A percentile compares a stretch with the other conserved stretches of the same genome.
Evolutionary conservation across 441 rosid genomes (phyloP).

Genomic region (Mallotus repandus): DNA sequence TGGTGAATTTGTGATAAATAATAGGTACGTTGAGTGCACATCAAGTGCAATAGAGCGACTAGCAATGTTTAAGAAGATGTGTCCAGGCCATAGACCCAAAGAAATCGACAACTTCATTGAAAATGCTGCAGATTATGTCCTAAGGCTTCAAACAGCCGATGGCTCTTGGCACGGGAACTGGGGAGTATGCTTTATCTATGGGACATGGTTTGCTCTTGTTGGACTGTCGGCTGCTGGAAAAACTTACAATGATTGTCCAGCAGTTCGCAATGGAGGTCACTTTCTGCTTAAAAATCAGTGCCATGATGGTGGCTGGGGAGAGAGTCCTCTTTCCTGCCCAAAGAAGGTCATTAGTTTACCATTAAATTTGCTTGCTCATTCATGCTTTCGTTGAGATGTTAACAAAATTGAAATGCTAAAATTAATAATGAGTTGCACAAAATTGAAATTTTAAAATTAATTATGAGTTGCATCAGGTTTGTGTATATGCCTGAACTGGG

Average conservation of each 20-base stretch:
- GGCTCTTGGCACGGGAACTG: constrained; percentile 82
- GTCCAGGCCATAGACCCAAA: constrained; percentile 57
- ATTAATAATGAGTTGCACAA: no score
- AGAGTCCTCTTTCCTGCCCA: constrained; percentile 67
- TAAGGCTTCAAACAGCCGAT: constrained; percentile 47
- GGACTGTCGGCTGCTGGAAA: constrained; percentile 61
- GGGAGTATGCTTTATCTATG: constrained; percentile 78
- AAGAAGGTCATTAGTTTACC: constrained; percentile 34
- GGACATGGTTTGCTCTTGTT: constrained; percentile 64
- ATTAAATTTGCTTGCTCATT: no score
- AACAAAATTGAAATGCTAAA: no score
- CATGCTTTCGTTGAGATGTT: no score
- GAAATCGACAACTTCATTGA: constrained; percentile 47
- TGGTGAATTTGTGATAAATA: no score
- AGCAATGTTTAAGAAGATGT: constrained; percentile 44
- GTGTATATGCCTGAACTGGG: no score
- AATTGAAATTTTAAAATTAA: no score
- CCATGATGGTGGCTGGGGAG: constrained; percentile 77
- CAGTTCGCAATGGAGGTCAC: constrained; percentile 53
- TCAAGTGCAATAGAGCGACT: constrained; percentile 56
- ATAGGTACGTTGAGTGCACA: constrained; percentile 60
- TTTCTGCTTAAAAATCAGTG: constrained; percentile 56
- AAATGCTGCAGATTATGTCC: constrained; percentile 40
- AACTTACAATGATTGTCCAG: constrained; percentile 43
- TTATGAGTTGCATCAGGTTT: no score